Evolutionary conservation across 108 stramenopile species (phyloP).

Genomic region (Nannochloropsis granulata): DNA sequence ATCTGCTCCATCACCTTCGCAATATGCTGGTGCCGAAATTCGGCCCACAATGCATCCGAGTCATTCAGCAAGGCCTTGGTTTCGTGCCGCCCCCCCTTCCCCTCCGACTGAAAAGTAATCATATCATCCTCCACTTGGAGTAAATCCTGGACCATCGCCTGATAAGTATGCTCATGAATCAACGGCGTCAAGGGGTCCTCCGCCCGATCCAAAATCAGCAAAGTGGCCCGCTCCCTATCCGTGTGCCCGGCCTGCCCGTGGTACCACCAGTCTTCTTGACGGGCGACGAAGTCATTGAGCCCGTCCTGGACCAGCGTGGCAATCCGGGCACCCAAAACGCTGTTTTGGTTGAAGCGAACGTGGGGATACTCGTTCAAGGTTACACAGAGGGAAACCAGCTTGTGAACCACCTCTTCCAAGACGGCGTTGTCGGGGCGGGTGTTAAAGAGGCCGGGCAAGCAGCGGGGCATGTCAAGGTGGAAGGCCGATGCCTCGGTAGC

Average conservation of each 20-base stretch:
- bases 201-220: conserved; percentile 76
- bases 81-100: not conserved
- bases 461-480: conserved; percentile 58
- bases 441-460: not conserved
- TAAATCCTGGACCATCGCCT: conserved; percentile 90
- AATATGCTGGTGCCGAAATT: conserved; percentile 83
- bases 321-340: not conserved
- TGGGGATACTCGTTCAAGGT: conserved; percentile 92
- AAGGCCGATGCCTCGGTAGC: conserved; percentile 67
- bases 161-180: conserved; percentile 94
- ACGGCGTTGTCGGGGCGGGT: not conserved
- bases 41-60: conserved; percentile 84
- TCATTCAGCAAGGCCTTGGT: conserved; percentile 60
- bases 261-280: conserved; percentile 49
- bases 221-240: conserved; percentile 58
- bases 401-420: conserved; percentile 34
- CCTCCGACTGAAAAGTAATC: not conserved
- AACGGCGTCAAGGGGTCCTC: conserved; percentile 82
- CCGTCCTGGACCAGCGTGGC: not conserved
- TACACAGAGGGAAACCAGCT: conserved; percentile 84
- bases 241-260: conserved; percentile 52
- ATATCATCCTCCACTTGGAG: conserved; percentile 47
- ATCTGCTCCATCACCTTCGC: conserved; percentile 74
- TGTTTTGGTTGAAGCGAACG: conserved; percentile 49
- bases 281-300: conserved; percentile 1